A percentile compares a stretch with the other conserved stretches of the same genome.
Evolutionary conservation across 345 rosid genomes (phyloP).

Genomic region (Streptanthus diversifolius): DNA sequence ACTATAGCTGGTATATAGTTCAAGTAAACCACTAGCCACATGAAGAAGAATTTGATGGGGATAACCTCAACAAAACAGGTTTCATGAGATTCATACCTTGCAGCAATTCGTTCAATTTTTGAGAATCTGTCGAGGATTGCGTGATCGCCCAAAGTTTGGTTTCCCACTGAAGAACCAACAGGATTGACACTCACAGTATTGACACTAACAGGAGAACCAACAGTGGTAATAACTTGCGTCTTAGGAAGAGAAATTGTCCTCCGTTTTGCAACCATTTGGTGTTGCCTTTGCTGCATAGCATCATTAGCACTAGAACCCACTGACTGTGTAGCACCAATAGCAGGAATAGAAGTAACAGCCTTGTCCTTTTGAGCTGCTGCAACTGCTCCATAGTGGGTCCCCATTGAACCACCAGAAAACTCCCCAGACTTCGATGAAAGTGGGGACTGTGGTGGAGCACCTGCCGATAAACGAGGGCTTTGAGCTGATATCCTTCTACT

Average conservation of each 20-base stretch:
- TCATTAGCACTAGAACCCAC: constrained; percentile 77
- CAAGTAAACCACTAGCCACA: constrained; percentile 1
- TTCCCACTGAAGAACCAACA: constrained; percentile 74
- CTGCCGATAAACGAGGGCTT: constrained; percentile 81
- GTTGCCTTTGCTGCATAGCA: constrained; percentile 75
- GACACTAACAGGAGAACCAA: constrained; percentile 94
- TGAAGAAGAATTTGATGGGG: background rate
- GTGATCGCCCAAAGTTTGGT: constrained; percentile 64
- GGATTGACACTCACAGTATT: constrained; percentile 63
- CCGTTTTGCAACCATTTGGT: constrained; percentile 57
- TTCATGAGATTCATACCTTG: constrained; percentile 48
- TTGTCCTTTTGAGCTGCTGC: constrained; percentile 76
- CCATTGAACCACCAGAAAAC: constrained; percentile 85
- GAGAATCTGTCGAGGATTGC: constrained; percentile 70
- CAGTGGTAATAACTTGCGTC: constrained; percentile 68
- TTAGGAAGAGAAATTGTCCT: constrained; percentile 77
- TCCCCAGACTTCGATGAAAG: constrained; percentile 95
- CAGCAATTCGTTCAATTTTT: constrained; percentile 67
- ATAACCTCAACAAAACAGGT: constrained; percentile 7
- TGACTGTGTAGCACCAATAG: constrained; percentile 61
- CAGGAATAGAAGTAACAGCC: constrained; percentile 59
- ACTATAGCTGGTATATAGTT: background rate
- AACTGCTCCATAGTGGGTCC: constrained; percentile 69
- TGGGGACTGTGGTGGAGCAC: constrained; percentile 85
- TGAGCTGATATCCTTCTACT: constrained; percentile 71